Base-by-base conservation (phyloP, 2,329 filamentous ascomycete species). In the Cladosporium austrohemisphaericum region DNA sequence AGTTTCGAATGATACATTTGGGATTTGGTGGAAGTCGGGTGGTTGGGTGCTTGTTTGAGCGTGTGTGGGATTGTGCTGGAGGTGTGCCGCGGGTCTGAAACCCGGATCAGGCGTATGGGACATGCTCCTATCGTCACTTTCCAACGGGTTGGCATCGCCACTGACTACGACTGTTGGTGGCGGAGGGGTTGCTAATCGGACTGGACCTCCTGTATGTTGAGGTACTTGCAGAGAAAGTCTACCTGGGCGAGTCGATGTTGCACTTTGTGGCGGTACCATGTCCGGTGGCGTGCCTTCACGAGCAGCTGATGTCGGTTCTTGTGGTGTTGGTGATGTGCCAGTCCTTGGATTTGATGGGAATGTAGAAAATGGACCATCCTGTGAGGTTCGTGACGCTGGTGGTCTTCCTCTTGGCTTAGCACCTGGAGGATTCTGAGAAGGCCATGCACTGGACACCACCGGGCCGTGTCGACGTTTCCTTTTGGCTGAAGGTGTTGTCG, bases 401-500 rank as follows among this genome's bases (percentile, higher is more conserved):
- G 91, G 91, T 52, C 91, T 76, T 5, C 91, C 90, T 56, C 90
- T 76, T 11, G 86, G 76, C 65, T 91, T 94, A 2, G 85, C 84
- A 4, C 76, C 80, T 1, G 79, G 81, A 75, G 31, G 76, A 74
- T 13, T 79, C 79, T 51, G 78, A 80, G 55, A 81, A 81, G 49
- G 82, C 91, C 91, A 96, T 1, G 91, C 91, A 8, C 90, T 95
- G 1, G 90, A 95, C 0, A 95, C 88, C 5, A 88, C 89, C 0
- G 89, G 86, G 0, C 90, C 90, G 64, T 94, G 86, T 3, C 88
- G 80, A 49, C 84, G 76, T 48, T 78, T 68, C 54, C 76, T 83
- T 28, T 68, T 67, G 10, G 68, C 62, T 38, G 78, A 81, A 1
- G 85, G 82, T 3, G 84, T 86, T n/a, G 87, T 74, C 3, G 87